Evolutionary conservation across 2,329 filamentous ascomycete genomes (phyloP).

Genomic region (Fusarium chaquense): DNA sequence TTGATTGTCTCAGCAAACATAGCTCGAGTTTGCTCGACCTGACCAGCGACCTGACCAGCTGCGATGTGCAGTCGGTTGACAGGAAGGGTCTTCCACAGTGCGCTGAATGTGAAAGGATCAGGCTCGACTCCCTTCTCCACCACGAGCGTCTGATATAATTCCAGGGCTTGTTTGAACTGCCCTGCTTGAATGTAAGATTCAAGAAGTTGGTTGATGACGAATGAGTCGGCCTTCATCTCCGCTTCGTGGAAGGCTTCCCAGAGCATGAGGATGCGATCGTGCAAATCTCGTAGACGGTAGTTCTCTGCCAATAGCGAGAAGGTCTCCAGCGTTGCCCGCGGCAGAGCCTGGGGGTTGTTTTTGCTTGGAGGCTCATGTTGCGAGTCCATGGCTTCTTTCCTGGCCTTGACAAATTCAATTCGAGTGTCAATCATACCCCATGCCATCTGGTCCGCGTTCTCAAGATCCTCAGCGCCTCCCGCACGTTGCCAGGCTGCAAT

Average conservation of each 20-base stretch:
- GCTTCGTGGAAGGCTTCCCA: conserved; percentile 72
- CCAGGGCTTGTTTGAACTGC: conserved; percentile 65
- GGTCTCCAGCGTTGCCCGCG: conserved; percentile 78
- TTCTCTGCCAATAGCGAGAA: conserved; percentile 80
- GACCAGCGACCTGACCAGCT: conserved; percentile 46
- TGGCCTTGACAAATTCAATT: conserved; percentile 69
- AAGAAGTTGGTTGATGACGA: conserved; percentile 84
- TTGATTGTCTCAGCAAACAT: conserved; percentile 64
- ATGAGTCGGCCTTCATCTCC: conserved; percentile 75
- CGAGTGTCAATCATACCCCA: conserved; percentile 82
- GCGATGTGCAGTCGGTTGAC: conserved; percentile 61
- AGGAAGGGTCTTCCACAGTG: conserved; percentile 71
- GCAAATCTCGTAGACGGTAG: conserved; percentile 73
- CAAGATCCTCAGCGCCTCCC: conserved; percentile 64
- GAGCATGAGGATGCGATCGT: conserved; percentile 68
- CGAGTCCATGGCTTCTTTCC: conserved; percentile 45
- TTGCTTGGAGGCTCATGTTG: conserved; percentile 7
- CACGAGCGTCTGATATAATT: conserved; percentile 68
- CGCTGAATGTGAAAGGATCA: conserved; percentile 76
- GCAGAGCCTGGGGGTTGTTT: conserved; percentile 52
- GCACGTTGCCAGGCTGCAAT: conserved; percentile 82
- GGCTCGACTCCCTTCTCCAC: conserved; percentile 63
- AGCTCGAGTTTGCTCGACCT: conserved; percentile 54
- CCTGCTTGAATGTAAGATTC: conserved; percentile 73
- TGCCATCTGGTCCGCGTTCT: conserved; percentile 74